Percentiles rank a stretch among this genome's conserved stretches.
Conservation (phyloP, 192 early-diverging fungal genomes). For the Gigaspora rosea region DNA sequence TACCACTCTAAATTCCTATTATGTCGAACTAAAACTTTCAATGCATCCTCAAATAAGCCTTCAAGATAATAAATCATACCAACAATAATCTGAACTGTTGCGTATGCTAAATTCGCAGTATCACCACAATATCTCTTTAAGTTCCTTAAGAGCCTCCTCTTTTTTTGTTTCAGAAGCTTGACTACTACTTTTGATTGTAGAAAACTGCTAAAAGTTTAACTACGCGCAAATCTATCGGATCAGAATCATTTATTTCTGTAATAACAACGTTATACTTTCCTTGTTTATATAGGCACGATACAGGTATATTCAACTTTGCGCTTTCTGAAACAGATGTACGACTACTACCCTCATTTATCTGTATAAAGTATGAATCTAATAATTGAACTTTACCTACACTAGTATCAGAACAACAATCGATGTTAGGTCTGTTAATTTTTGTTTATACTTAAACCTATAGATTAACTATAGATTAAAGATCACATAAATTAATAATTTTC, state of each 20-base stretch:
- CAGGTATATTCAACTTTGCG: constrained; percentile 59
- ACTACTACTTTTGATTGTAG: constrained; percentile 45
- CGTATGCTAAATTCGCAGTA: constrained; percentile 48
- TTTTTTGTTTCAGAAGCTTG: constrained; percentile 30
- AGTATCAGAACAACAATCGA: too few species aligned
- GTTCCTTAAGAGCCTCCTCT: constrained; percentile 51
- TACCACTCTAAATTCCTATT: constrained; percentile 85
- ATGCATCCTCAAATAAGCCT: constrained; percentile 69
- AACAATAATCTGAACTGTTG: constrained; percentile 63
- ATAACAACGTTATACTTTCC: constrained; percentile 70
- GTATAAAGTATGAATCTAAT: too few species aligned
- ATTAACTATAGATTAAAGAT: too few species aligned
- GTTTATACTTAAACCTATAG: too few species aligned
- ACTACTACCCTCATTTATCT: constrained; percentile 63
- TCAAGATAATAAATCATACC: constrained; percentile 65
- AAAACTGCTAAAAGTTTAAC: constrained; percentile 67
- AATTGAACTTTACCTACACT: too few species aligned
- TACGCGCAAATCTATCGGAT: constrained; percentile 62
- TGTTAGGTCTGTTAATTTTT: too few species aligned
- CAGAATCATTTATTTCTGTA: constrained; percentile 58
- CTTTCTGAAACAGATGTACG: constrained; percentile 38
- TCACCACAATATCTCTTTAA: constrained; percentile 54
- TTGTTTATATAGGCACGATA: constrained; percentile 84
- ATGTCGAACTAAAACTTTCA: constrained; percentile 65
- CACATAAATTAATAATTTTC: too few species aligned